phyloP scores from a whole-genome alignment of 768 basidiomycete genomes.

The Kwoniella dejecticola region DNA sequence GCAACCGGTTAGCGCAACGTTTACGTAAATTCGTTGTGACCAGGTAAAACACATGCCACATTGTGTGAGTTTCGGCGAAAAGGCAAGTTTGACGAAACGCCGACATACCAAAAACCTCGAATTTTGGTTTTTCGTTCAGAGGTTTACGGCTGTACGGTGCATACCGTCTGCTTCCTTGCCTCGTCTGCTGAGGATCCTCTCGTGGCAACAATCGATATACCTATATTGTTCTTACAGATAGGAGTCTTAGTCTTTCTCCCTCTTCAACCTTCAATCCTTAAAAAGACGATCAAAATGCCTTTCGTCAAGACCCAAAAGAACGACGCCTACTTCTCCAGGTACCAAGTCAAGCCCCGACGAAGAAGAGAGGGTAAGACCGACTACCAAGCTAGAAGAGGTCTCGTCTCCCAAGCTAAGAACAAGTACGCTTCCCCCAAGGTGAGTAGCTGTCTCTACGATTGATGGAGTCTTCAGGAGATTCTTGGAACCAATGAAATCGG shows the following conservation, averaged over 20 bases:
- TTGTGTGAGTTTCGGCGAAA: neutral
- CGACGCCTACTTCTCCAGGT: slow-evolving; percentile 78
- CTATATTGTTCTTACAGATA: neutral
- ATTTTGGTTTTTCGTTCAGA: neutral
- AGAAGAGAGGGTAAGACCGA: slow-evolving; percentile 99
- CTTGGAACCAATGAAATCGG: slow-evolving; percentile 5
- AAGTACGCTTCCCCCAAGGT: slow-evolving; percentile 99
- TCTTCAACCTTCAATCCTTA: slow-evolving; percentile 27
- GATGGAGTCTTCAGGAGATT: neutral
- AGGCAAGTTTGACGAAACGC: slow-evolving; percentile 11
- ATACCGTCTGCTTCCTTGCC: neutral
- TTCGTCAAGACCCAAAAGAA: slow-evolving; percentile 98
- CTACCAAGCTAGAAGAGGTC: slow-evolving; percentile 97
- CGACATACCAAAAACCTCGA: neutral
- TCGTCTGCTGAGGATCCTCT: slow-evolving; percentile 5
- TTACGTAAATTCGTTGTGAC: neutral
- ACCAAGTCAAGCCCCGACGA: slow-evolving; percentile 97
- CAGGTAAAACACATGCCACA: slow-evolving; percentile 2
- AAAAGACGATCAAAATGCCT: slow-evolving; percentile 62
- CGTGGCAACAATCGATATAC: slow-evolving; percentile 12
- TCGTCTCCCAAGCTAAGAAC: slow-evolving; percentile 98
- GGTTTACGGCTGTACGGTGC: neutral
- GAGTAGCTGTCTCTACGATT: slow-evolving; percentile 58
- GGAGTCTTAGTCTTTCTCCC: neutral
- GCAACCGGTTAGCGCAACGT: neutral